A percentile compares a stretch with the other conserved stretches of the same genome.
Conservation (phyloP, 2,329 filamentous ascomycete genomes). For the Myrmaecium sp. region DNA sequence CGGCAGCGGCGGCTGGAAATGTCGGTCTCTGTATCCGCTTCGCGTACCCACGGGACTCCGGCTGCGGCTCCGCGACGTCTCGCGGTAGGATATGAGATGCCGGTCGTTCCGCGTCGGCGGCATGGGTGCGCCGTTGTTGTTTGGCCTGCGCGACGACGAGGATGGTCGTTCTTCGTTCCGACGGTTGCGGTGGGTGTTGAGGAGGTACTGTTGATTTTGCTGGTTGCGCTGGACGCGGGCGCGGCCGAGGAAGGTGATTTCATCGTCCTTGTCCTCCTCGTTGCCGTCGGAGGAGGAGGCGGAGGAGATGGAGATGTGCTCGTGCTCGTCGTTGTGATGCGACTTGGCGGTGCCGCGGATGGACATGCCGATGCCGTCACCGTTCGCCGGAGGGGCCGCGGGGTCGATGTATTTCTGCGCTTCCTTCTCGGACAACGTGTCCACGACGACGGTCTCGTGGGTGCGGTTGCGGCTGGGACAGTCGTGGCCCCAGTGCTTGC, state of each 20-base stretch:
- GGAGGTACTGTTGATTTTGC: not conserved
- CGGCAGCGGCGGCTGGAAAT: conserved; percentile 3
- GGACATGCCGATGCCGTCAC: conserved; percentile 4
- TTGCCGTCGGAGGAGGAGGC: conserved; percentile 1
- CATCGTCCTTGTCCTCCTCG: conserved; percentile 2
- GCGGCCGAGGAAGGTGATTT: conserved; percentile 4
- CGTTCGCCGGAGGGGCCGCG: not conserved
- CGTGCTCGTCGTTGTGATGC: conserved; percentile 3
- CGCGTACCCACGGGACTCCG: too few relatives aligned
- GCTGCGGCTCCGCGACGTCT: conserved; percentile 1
- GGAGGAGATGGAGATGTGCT: too few relatives aligned
- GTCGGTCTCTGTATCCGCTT: not conserved
- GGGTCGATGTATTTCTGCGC: conserved; percentile 5
- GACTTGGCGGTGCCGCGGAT: conserved; percentile 6
- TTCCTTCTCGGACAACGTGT: conserved; percentile 6
- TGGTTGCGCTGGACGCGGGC: too few relatives aligned
- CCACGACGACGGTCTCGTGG: not conserved
- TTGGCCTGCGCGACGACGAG: too few relatives aligned
- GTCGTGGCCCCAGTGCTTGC: conserved; percentile 40
- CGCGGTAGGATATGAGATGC: not conserved
- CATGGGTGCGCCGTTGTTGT: not conserved
- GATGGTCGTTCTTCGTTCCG: not conserved
- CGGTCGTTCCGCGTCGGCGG: not conserved
- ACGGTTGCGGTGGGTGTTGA: conserved; percentile 1
- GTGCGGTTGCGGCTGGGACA: conserved; percentile 20